phyloP scores from a whole-genome alignment of 306 rosid species.

The Prunus persica region Prunus_persica_NCBIv2 NC_034009.1:40705501-40706000 shows the following conservation, averaged over 20 bases:
- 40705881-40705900: not conserved
- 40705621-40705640: slow-evolving; percentile 15
- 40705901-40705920: not conserved
- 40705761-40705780: slow-evolving; percentile 50
- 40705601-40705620: slow-evolving; percentile 17
- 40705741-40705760: slow-evolving; percentile 46
- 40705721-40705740: slow-evolving; percentile 43
- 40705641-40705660: not conserved
- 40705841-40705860: not conserved
- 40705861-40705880: not conserved
- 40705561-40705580: not conserved
- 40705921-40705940: not conserved
- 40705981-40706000: not conserved
- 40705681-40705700: slow-evolving; percentile 89
- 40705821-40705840: not conserved
- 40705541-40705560: not conserved
- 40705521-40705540: slow-evolving; percentile 11
- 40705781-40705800: slow-evolving; percentile 17
- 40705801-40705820: slow-evolving; percentile 10
- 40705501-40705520: slow-evolving; percentile 61
- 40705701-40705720: slow-evolving; percentile 68
- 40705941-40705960: not conserved
- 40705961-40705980: not conserved
- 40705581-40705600: slow-evolving; percentile 3
- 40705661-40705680: slow-evolving; percentile 70